A percentile compares a stretch with the other conserved stretches of the same genome.
phyloP scores from a whole-genome alignment of 495 filamentous ascomycete genomes.

The Tuber indicum region DNA sequence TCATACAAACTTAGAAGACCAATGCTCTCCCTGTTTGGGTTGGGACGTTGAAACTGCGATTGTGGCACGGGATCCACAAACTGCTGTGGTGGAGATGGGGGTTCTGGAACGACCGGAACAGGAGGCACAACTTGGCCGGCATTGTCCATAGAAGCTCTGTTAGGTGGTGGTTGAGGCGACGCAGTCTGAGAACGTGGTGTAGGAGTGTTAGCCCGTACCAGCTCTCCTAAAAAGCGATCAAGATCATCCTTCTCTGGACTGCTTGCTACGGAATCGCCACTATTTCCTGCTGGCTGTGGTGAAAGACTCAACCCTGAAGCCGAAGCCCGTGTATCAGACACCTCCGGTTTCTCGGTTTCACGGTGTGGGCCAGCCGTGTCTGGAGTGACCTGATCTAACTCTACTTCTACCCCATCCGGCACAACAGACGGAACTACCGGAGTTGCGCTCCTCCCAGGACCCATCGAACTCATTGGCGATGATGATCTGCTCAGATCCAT shows the following conservation, averaged over 20 bases:
- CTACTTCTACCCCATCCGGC: conserved; percentile 13
- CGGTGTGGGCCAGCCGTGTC: conserved; percentile 9
- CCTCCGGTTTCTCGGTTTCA: not conserved
- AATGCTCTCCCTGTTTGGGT: conserved; percentile 24
- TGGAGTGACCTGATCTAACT: conserved; percentile 27
- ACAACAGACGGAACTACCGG: conserved; percentile 15
- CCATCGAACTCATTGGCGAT: conserved; percentile 16
- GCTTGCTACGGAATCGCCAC: not conserved
- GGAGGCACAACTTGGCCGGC: not conserved
- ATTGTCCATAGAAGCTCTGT: not conserved
- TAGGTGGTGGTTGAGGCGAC: not conserved
- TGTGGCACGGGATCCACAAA: conserved; percentile 4
- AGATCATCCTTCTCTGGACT: conserved; percentile 18
- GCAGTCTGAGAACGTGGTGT: not conserved
- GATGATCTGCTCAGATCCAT: conserved; percentile 15
- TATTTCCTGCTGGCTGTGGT: not conserved
- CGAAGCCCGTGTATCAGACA: conserved; percentile 5
- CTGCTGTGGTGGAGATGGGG: conserved; percentile 9
- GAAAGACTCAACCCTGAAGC: not conserved
- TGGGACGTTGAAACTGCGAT: not conserved
- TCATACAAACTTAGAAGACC: conserved; percentile 39
- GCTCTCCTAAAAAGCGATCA: conserved; percentile 25
- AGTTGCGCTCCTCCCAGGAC: conserved; percentile 15
- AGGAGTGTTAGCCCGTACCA: conserved; percentile 22
- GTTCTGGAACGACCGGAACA: not conserved